Evolutionary conservation across 768 basidiomycete species (phyloP), one percentile per base, ranked within the genome.

Genomic region (Leccinum truebloodii): DNA sequence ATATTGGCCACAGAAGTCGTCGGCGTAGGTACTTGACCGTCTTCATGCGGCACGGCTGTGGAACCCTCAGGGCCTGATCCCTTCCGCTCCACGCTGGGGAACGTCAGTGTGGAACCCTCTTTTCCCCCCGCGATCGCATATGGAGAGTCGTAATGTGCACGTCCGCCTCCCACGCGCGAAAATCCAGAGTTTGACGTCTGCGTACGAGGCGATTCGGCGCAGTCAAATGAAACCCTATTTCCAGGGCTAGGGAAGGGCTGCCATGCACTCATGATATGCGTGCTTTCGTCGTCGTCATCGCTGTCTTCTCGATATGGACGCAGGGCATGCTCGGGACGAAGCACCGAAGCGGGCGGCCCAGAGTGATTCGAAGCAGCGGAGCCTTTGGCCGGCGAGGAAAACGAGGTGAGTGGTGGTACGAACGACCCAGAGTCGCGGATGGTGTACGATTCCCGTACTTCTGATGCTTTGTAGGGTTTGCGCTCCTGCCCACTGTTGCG

Each of bases 221-320:
- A 71, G 37, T 75, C 73, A 24, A 57, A 64, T 4, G 74, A 69
- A 0, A 18, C 52, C 24, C 67, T 58, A 37, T 67, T 48, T 28
- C 69, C 66, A 22, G 79, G 71, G 7, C 81, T 77, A 0, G 84
- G 84, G 78, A 85, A 90, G 30, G 87, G 85, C 64, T 89, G 87
- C 92, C 94, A 96, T n/a, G 95, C 92, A 46, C 88, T 89, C 93
- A 98, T 96, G 69, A 98, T 97, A 64, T 80, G 90, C 13, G 92
- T 89, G 18, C 79, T 81, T 57, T 77, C 81, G 63, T 91, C 91
- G 59, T 73, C 72, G 66, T 89, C 89, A 61, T 92, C 91, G 64
- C 83, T 88, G 48, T 92, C 89, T 68, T 92, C 89, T 63, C 80
- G 81, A 70, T 91, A 92, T 30, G 89, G 90, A 51, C 83, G 81